These are phyloP conservation scores for Sphagnum tenellum DNA, from an alignment of 225 moss, liverwort and hornwort genomes.

Conservation along the genomic window DNA sequence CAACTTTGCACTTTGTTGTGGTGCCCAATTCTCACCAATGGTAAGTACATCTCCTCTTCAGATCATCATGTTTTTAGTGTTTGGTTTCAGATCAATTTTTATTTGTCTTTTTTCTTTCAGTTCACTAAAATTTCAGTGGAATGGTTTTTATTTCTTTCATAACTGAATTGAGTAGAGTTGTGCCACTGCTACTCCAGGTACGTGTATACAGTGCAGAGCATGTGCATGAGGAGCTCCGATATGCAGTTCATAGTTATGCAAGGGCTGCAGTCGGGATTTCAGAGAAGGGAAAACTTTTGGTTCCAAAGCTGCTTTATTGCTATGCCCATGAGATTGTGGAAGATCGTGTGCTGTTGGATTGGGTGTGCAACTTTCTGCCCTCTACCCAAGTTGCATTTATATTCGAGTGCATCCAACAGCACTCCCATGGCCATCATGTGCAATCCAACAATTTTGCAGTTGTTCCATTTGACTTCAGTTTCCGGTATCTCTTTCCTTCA, in stretches of 20 bases:
- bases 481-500: slow-evolving; percentile 64
- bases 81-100: too few relatives aligned
- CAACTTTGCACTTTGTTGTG: slow-evolving; percentile 63
- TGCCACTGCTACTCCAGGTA: slow-evolving; percentile 16
- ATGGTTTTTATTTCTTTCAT: too few relatives aligned
- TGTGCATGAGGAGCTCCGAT: slow-evolving; percentile 58
- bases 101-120: too few relatives aligned
- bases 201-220: slow-evolving; percentile 57
- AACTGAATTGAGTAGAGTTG: too few relatives aligned
- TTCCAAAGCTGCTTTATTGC: slow-evolving; percentile 69
- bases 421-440: slow-evolving; percentile 26
- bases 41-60: slow-evolving; percentile 9
- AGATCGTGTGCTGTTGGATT: slow-evolving; percentile 49
- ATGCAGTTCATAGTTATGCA: slow-evolving; percentile 57
- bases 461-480: slow-evolving; percentile 55
- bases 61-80: too few relatives aligned
- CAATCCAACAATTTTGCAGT: slow-evolving; percentile 45
- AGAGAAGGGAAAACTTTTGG: slow-evolving; percentile 45
- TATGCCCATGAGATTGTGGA: slow-evolving; percentile 70
- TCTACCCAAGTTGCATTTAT: slow-evolving; percentile 50
- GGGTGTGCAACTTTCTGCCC: slow-evolving; percentile 69
- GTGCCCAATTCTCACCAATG: slow-evolving; percentile 75
- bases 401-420: slow-evolving; percentile 59
- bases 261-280: slow-evolving; percentile 66
- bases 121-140: too few relatives aligned